A percentile compares a stretch with the other conserved stretches of the same genome.
phyloP scores from a whole-genome alignment of 2,329 filamentous ascomycete species.

The Colletotrichum gigasporum region DNA sequence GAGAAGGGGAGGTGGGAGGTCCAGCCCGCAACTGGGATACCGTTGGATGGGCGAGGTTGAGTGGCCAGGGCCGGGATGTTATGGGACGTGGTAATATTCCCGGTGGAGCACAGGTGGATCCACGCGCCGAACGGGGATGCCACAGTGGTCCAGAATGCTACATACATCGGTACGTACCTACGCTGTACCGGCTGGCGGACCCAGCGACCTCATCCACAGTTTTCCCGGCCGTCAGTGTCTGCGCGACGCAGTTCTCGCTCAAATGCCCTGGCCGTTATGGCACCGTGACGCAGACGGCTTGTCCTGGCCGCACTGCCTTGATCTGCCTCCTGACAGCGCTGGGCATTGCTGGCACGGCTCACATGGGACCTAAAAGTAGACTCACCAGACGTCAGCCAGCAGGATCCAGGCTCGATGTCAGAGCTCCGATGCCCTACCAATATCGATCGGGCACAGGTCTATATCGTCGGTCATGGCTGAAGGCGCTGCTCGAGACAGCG shows the following conservation, averaged over 20 bases:
- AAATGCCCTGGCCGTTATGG: background rate
- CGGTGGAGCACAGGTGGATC: background rate
- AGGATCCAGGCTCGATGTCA: too few relatives aligned
- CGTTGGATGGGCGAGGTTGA: background rate
- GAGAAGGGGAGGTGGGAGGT: conserved; percentile 12
- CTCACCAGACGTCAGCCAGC: too few relatives aligned
- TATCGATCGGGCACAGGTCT: too few relatives aligned
- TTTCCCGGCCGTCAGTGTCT: conserved; percentile 8
- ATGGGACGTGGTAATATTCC: background rate
- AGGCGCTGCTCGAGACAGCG: too few relatives aligned
- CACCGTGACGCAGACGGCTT: conserved; percentile 12
- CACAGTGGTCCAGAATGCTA: too few relatives aligned
- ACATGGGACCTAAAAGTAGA: too few relatives aligned
- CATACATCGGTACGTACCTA: too few relatives aligned
- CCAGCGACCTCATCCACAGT: conserved; percentile 1
- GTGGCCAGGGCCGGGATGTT: conserved; percentile 6
- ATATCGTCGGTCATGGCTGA: too few relatives aligned
- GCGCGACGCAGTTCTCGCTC: too few relatives aligned
- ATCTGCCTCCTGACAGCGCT: background rate
- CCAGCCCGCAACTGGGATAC: conserved; percentile 4
- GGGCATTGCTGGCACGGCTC: conserved; percentile 8
- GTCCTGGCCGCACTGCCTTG: background rate
- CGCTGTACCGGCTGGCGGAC: too few relatives aligned
- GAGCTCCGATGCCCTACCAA: background rate
- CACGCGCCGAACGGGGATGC: too few relatives aligned